phyloP scores from a whole-genome alignment of 2,329 filamentous ascomycete species.

The Aureobasidium sp. region DNA sequence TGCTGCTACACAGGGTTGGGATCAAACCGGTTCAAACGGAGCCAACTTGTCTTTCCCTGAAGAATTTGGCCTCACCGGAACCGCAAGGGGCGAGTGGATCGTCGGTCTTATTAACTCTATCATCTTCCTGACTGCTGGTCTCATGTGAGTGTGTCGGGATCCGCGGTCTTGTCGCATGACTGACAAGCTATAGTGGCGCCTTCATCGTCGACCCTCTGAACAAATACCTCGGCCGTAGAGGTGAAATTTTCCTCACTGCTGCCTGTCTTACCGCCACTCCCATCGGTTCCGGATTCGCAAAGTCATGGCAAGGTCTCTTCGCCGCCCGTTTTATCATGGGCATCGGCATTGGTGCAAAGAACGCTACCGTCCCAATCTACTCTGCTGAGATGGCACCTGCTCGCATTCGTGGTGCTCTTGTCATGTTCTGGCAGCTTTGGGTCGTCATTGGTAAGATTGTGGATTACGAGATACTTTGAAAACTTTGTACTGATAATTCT shows the following conservation, averaged over 20 bases:
- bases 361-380: conserved; percentile 44
- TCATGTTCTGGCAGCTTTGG: conserved; percentile 79
- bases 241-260: conserved; percentile 36
- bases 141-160: conserved; percentile 23
- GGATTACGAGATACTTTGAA: not conserved
- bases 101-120: conserved; percentile 46
- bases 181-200: conserved; percentile 21
- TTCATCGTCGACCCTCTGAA: conserved; percentile 28
- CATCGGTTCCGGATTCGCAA: conserved; percentile 56
- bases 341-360: conserved; percentile 42
- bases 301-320: conserved; percentile 53
- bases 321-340: conserved; percentile 66
- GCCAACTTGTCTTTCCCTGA: conserved; percentile 26
- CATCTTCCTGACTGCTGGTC: conserved; percentile 41
- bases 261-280: conserved; percentile 58
- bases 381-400: conserved; percentile 40
- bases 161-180: not conserved
- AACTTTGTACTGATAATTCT: not conserved
- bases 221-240: conserved; percentile 27
- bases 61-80: conserved; percentile 22
- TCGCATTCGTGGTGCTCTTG: conserved; percentile 55
- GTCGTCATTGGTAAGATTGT: conserved; percentile 22
- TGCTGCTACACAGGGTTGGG: conserved; percentile 28
- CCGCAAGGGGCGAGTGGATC: conserved; percentile 37
- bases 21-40: conserved; percentile 28